phyloP scores from a whole-genome alignment of 1,139 yeast genomes.

The Geotrichum candidum region DNA sequence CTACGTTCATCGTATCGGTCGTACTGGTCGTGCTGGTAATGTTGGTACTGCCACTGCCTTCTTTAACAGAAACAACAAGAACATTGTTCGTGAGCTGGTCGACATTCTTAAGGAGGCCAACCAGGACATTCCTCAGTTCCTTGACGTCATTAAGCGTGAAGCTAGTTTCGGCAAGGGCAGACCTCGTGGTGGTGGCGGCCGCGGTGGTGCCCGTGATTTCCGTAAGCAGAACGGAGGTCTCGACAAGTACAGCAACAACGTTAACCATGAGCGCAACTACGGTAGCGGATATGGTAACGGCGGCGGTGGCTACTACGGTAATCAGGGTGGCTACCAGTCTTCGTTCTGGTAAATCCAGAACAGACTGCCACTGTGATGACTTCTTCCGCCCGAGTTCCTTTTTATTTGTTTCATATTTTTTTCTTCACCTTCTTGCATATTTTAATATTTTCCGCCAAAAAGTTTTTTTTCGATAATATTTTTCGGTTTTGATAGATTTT shows the following conservation, averaged over 20 bases:
- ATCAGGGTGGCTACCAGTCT: conserved; percentile 19
- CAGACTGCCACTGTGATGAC: neutral
- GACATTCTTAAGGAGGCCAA: conserved; percentile 91
- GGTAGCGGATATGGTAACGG: conserved; percentile 32
- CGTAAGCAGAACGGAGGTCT: conserved; percentile 35
- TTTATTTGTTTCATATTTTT: neutral
- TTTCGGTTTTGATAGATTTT: conserved; percentile 10
- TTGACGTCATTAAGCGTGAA: conserved; percentile 77
- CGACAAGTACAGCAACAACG: conserved; percentile 32
- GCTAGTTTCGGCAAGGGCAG: conserved; percentile 56
- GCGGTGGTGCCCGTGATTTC: conserved; percentile 32
- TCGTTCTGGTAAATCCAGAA: conserved; percentile 17
- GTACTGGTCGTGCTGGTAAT: conserved; percentile 99
- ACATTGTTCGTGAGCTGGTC: conserved; percentile 79
- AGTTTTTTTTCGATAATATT: conserved; percentile 10
- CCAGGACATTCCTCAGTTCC: conserved; percentile 92
- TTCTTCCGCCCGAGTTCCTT: neutral
- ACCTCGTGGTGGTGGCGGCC: conserved; percentile 42
- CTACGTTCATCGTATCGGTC: conserved; percentile 98
- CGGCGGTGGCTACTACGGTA: conserved; percentile 22
- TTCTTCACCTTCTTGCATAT: conserved; percentile 10
- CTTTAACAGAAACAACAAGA: conserved; percentile 92
- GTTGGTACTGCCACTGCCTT: conserved; percentile 97
- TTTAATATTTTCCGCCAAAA: neutral
- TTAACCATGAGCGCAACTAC: conserved; percentile 27